Evolutionary conservation across 169 alveolate species (phyloP), one percentile per base, ranked within the genome.

Genomic region (Amoebophrya sp.): DNA sequence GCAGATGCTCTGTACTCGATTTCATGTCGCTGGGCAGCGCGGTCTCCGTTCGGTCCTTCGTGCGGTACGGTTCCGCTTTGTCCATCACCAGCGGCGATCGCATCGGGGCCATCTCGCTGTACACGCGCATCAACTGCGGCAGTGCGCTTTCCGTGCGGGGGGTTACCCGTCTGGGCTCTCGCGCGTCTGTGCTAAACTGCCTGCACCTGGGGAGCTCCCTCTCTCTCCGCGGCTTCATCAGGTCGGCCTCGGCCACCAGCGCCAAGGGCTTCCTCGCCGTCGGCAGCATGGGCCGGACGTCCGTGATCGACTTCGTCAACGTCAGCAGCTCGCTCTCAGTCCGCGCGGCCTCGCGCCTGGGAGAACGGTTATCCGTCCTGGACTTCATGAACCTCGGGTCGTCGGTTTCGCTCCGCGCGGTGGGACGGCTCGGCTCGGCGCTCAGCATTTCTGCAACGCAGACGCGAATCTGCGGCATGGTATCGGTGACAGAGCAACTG

Each of bases 301-400:
- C 90, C 53, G 90, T 88, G 32, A 40, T 88, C 53, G 2, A 40
- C 90, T 88, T 88, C 90, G 90, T 40, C 29, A 32, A 88, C 90
- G 14, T 88, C 90, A 40, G 90, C 35, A 33, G 53, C 32, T 88
- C 90, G 23, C 90, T 88, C 40, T 88, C 90, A 2, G 53, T 88
- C 35, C 90, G 90, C 25, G 35, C 54, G 3, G 23, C 29, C n/a
- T 35, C 90, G 23, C 40, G 47, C 7, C n/a, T 88, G 47, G 40
- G 54, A 2, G 47, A 40, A n/a, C 35, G 40, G 10, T 3, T 88
- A 12, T 33, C 90, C 25, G 90, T 40, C 3, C 47, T 88, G 32
- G 54, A 88, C 47, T 88, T 33, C 90, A 3, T 40, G 53, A 32
- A 88, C n/a, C 90, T 88, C 35, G 90, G 90, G 14, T 33, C 53